phyloP scores from a whole-genome alignment of 768 basidiomycete genomes.

The Kwoniella botswanensis region DNA sequence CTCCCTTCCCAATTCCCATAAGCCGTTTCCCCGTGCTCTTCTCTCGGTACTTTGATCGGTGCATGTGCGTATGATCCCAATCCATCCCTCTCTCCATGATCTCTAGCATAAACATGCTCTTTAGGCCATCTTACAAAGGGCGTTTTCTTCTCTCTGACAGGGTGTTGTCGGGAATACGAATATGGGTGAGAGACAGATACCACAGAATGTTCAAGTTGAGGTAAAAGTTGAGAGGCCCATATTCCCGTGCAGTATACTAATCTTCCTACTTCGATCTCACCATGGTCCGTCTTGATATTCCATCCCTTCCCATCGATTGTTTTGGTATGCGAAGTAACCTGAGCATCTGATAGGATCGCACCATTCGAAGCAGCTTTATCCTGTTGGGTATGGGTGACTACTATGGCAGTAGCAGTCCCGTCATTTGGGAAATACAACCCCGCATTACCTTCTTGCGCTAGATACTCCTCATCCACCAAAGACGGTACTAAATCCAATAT shows the following conservation, averaged over 20 bases:
- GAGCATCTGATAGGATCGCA: conserved; percentile 15
- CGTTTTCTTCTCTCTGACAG: conserved; percentile 4
- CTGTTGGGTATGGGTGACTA: conserved; percentile 11
- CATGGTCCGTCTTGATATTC: conserved; percentile 1
- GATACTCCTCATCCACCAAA: conserved; percentile 7
- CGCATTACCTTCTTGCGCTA: conserved; percentile 2
- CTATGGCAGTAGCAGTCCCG: conserved; percentile 25
- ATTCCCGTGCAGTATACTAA: conserved; percentile 23
- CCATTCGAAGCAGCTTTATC: conserved; percentile 7
- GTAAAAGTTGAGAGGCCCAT: conserved; percentile 27
- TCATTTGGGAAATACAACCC: conserved; percentile 21
- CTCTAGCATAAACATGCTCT: conserved; percentile 27
- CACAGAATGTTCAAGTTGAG: conserved; percentile 10
- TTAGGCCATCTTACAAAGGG: conserved; percentile 29
- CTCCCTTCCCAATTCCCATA: conserved; percentile 24
- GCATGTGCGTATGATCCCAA: conserved; percentile 25
- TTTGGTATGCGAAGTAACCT: neutral
- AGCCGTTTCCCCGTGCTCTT: conserved; percentile 13
- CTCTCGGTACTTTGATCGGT: conserved; percentile 15
- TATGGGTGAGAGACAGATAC: conserved; percentile 29
- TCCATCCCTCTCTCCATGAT: conserved; percentile 24
- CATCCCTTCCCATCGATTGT: neutral
- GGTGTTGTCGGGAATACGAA: conserved; percentile 21
- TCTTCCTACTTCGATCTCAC: conserved; percentile 8
- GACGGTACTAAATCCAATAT: conserved; percentile 15